These are phyloP conservation scores for Pseudonectria buxi DNA, from an alignment of 2,329 filamentous ascomycete species.

Conservation along the genomic window DNA sequence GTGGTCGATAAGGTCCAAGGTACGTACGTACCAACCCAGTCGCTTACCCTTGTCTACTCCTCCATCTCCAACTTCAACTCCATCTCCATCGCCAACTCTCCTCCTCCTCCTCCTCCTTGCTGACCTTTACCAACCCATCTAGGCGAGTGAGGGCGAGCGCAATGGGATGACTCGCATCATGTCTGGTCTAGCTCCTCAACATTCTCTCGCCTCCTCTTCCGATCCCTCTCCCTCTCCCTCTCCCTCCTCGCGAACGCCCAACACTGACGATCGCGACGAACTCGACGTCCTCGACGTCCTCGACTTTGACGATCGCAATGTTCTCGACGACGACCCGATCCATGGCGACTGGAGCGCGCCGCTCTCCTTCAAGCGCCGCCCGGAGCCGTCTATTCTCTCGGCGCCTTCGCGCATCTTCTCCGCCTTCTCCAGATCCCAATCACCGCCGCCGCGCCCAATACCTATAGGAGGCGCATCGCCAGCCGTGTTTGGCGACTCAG, in stretches of 20 bases:
- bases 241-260: conserved; percentile 22
- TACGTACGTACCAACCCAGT: too few relatives aligned
- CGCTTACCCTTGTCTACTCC: too few relatives aligned
- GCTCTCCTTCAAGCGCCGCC: conserved; percentile 67
- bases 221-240: conserved; percentile 24
- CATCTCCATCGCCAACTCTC: not conserved
- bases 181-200: conserved; percentile 31
- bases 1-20: too few relatives aligned
- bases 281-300: conserved; percentile 34
- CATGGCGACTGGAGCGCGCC: conserved; percentile 41
- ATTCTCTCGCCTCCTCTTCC: conserved; percentile 30
- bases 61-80: not conserved
- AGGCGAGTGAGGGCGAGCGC: conserved; percentile 17
- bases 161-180: conserved; percentile 36
- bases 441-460: conserved; percentile 8
- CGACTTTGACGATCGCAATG: conserved; percentile 18
- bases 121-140: too few relatives aligned
- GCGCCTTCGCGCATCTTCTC: conserved; percentile 42
- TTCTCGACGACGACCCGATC: conserved; percentile 52
- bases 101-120: too few relatives aligned
- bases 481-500: conserved; percentile 9
- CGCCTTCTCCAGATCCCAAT: conserved; percentile 31
- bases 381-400: conserved; percentile 44
- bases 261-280: conserved; percentile 39
- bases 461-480: conserved; percentile 13